These are phyloP conservation scores for Trichophyton schoenleinii DNA, from an alignment of 2,329 filamentous ascomycete species.

Conservation along the genomic window DNA sequence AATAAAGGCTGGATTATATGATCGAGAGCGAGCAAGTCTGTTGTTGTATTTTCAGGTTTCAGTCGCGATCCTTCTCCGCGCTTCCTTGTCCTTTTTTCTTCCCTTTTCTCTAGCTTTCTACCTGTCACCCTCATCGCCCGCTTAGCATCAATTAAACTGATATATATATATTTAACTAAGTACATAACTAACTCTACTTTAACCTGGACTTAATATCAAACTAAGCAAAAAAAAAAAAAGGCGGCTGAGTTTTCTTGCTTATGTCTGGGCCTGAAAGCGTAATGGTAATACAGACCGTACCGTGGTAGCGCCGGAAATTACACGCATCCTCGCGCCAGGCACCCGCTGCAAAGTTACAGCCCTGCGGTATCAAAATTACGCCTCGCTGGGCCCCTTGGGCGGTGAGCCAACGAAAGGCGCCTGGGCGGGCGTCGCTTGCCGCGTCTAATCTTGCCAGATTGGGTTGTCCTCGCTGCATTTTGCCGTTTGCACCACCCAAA, in stretches of 20 bases:
- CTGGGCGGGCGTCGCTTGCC: constrained; percentile 9
- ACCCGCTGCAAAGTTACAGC: neutral
- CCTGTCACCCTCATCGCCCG: neutral
- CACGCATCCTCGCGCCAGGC: neutral
- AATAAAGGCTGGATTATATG: neutral
- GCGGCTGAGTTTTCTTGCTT: too few relatives aligned
- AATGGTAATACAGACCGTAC: neutral
- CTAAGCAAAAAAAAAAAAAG: neutral
- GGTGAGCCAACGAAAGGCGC: constrained; percentile 8
- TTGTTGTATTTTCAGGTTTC: neutral
- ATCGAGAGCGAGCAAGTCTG: neutral
- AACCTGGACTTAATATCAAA: neutral
- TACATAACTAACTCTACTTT: too few relatives aligned
- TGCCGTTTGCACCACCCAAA: constrained; percentile 12
- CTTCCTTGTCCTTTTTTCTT: neutral
- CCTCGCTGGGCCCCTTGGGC: neutral
- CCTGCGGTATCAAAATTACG: neutral
- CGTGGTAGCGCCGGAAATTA: neutral
- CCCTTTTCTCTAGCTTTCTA: neutral
- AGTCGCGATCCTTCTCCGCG: neutral
- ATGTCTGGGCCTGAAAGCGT: neutral
- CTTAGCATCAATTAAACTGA: too few relatives aligned
- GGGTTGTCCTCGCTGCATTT: constrained; percentile 11
- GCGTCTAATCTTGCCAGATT: constrained; percentile 12
- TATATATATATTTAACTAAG: too few relatives aligned